Evolutionary conservation across 768 basidiomycete genomes (phyloP).

Genomic region (Tubosaeta sp.): DNA sequence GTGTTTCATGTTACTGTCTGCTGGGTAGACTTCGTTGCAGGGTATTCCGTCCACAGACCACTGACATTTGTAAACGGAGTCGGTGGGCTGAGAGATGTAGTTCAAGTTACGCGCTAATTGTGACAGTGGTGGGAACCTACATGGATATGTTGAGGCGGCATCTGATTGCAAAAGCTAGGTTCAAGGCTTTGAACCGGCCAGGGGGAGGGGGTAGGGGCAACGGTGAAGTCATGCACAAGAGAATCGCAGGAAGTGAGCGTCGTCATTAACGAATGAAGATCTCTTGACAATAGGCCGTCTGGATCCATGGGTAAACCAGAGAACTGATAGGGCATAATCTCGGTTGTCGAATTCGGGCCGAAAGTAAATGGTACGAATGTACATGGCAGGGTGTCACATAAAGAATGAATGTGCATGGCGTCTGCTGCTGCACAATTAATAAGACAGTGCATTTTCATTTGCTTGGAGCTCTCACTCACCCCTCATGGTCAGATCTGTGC

Average conservation of each 20-base stretch:
- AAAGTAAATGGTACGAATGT: too few species aligned
- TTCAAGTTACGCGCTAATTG: not conserved
- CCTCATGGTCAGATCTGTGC: not conserved
- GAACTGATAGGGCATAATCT: not conserved
- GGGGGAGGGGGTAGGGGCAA: not conserved
- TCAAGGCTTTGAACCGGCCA: not conserved
- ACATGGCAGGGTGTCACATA: not conserved
- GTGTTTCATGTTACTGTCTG: constrained; percentile 8
- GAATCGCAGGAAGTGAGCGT: not conserved
- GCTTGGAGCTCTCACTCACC: constrained; percentile 4
- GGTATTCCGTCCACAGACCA: constrained; percentile 9
- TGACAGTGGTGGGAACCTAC: not conserved
- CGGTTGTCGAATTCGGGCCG: not conserved
- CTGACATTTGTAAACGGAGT: not conserved
- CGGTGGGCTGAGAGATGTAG: not conserved
- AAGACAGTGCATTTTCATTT: not conserved
- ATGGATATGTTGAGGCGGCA: not conserved
- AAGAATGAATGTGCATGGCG: not conserved
- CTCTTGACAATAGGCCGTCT: not conserved
- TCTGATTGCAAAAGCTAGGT: not conserved
- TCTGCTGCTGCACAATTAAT: not conserved
- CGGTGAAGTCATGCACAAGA: not conserved
- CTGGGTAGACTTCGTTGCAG: not conserved
- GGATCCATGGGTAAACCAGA: not conserved
- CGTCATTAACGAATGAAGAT: not conserved